These are phyloP conservation scores for Phylloporus scabripes DNA, from an alignment of 768 basidiomycete species.

Conservation along the genomic window DNA sequence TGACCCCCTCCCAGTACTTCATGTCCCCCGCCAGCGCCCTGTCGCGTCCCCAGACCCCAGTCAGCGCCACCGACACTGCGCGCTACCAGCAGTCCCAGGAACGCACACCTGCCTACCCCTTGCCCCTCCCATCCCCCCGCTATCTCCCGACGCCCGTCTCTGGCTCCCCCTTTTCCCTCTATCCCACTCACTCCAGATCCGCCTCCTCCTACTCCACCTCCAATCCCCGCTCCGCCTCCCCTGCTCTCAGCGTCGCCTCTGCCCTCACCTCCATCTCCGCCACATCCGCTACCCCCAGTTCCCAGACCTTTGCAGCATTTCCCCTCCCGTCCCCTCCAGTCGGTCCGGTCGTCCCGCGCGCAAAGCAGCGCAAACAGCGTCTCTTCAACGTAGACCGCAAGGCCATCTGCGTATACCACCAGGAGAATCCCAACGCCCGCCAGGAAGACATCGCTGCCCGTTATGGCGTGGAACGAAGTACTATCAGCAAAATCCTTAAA, in stretches of 20 bases:
- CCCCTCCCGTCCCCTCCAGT: slow-evolving; percentile 26
- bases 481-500: slow-evolving; percentile 91
- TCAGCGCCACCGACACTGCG: slow-evolving; percentile 29
- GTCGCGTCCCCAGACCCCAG: slow-evolving; percentile 38
- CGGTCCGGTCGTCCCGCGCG: slow-evolving; percentile 30
- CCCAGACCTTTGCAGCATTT: slow-evolving; percentile 27
- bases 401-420: slow-evolving; percentile 64
- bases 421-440: slow-evolving; percentile 57
- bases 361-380: slow-evolving; percentile 64
- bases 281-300: slow-evolving; percentile 27
- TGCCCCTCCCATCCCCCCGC: slow-evolving; percentile 34
- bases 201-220: slow-evolving; percentile 39
- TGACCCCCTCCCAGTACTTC: slow-evolving; percentile 31
- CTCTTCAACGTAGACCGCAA: slow-evolving; percentile 72
- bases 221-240: slow-evolving; percentile 54
- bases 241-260: slow-evolving; percentile 54
- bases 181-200: slow-evolving; percentile 43
- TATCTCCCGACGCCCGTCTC: slow-evolving; percentile 44
- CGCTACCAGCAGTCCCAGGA: slow-evolving; percentile 27
- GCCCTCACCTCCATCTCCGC: slow-evolving; percentile 47
- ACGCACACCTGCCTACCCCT: slow-evolving; percentile 27
- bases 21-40: slow-evolving; percentile 31
- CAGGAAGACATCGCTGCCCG: slow-evolving; percentile 80
- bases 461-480: slow-evolving; percentile 83
- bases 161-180: slow-evolving; percentile 42